These are phyloP conservation scores for Russula abietina DNA, from an alignment of 768 basidiomycete genomes.

Conservation along the genomic window DNA sequence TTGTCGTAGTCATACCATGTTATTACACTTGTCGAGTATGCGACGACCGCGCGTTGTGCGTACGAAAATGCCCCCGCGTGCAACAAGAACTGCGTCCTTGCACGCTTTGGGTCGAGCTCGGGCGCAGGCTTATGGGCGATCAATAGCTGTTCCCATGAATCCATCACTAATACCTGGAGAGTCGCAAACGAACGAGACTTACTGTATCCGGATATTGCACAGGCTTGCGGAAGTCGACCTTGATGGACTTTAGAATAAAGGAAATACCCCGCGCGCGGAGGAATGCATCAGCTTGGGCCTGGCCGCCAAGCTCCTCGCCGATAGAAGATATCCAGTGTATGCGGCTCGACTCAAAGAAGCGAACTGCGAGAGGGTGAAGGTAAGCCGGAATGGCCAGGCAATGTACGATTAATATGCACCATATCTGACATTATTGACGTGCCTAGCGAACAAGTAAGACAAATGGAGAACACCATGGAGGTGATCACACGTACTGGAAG, in stretches of 20 bases:
- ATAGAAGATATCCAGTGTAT: slow-evolving; percentile 61
- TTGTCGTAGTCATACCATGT: slow-evolving; percentile 78
- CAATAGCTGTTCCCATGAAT: slow-evolving; percentile 41
- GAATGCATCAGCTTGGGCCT: slow-evolving; percentile 49
- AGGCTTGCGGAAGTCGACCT: slow-evolving; percentile 60
- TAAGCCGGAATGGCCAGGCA: background rate
- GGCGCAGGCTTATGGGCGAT: slow-evolving; percentile 53
- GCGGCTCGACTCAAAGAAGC: slow-evolving; percentile 68
- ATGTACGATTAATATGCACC: slow-evolving; percentile 36
- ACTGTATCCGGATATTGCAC: slow-evolving; percentile 76
- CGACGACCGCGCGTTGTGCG: slow-evolving; percentile 54
- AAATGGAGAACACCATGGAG: background rate
- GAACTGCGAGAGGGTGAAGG: slow-evolving; percentile 35
- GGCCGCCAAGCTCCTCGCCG: slow-evolving; percentile 55
- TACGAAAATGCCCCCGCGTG: slow-evolving; percentile 58
- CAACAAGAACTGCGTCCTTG: slow-evolving; percentile 43
- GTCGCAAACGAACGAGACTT: slow-evolving; percentile 6
- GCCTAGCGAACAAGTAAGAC: slow-evolving; percentile 37
- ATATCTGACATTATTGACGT: slow-evolving; percentile 75
- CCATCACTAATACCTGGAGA: background rate
- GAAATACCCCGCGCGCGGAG: slow-evolving; percentile 60
- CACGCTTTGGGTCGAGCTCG: slow-evolving; percentile 22
- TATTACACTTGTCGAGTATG: slow-evolving; percentile 55
- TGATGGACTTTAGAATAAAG: slow-evolving; percentile 66
- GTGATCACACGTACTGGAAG: slow-evolving; percentile 54